Evolutionary conservation across 768 basidiomycete genomes (phyloP).

Genomic region (Trametes coccinea): DNA sequence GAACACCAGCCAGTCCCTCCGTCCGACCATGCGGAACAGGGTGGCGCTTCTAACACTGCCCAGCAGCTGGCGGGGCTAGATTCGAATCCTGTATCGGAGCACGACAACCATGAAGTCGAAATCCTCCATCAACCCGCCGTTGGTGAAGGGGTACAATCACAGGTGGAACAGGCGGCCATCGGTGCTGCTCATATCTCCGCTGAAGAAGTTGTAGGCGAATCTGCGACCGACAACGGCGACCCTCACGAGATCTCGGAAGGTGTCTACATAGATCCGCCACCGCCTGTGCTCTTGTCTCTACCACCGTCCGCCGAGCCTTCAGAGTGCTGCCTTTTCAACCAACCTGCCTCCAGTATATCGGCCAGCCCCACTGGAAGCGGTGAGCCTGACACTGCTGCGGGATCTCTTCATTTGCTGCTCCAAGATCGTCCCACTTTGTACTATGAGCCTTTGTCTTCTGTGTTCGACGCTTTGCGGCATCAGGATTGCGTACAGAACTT

Average conservation of each 20-base stretch:
- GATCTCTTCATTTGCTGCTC: slow-evolving; percentile 46
- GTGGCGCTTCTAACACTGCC: not conserved
- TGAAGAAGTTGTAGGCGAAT: not conserved
- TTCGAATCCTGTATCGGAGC: not conserved
- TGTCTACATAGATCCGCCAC: slow-evolving; percentile 75
- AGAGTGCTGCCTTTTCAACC: slow-evolving; percentile 58
- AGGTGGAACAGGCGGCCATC: not conserved
- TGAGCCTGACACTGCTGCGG: not conserved
- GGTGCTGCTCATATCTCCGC: not conserved
- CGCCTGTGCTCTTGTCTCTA: slow-evolving; percentile 57
- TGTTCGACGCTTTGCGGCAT: slow-evolving; percentile 72
- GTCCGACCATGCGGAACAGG: not conserved
- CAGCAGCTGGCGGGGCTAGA: not conserved
- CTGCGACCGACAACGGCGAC: slow-evolving; percentile 2
- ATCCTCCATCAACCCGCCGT: not conserved
- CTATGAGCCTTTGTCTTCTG: slow-evolving; percentile 69
- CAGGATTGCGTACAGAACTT: slow-evolving; percentile 53
- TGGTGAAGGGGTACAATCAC: not conserved
- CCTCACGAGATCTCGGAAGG: slow-evolving; percentile 38
- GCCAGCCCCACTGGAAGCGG: slow-evolving; percentile 21
- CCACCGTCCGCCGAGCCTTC: slow-evolving; percentile 40
- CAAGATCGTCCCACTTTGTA: slow-evolving; percentile 68
- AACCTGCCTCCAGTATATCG: slow-evolving; percentile 33
- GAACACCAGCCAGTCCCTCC: not conserved
- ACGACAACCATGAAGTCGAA: not conserved